These are phyloP conservation scores for Phialophora macrospora DNA, from an alignment of 2,329 filamentous ascomycete species.

Conservation along the genomic window DNA sequence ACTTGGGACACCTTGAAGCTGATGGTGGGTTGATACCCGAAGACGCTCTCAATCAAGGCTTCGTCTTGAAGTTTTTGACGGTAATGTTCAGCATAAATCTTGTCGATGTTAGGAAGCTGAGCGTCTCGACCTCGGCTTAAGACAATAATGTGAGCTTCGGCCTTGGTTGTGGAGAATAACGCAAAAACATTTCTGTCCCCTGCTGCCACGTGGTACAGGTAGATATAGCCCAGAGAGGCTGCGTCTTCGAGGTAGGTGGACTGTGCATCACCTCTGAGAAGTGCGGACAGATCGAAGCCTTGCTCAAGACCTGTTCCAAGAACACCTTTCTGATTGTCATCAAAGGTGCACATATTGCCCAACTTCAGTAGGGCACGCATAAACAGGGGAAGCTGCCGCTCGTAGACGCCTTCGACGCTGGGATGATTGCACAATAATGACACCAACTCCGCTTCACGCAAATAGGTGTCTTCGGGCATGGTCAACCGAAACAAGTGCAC, in stretches of 20 bases:
- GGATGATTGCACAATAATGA: slow-evolving; percentile 84
- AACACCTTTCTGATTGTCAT: slow-evolving; percentile 86
- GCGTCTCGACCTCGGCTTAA: slow-evolving; percentile 79
- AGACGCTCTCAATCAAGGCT: slow-evolving; percentile 76
- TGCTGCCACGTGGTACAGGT: slow-evolving; percentile 88
- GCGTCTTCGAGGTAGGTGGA: slow-evolving; percentile 76
- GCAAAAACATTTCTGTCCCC: slow-evolving; percentile 93
- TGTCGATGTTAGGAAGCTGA: slow-evolving; percentile 87
- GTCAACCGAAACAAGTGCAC: slow-evolving; percentile 93
- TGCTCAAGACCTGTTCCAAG: slow-evolving; percentile 90
- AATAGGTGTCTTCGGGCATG: slow-evolving; percentile 84
- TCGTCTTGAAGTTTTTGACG: slow-evolving; percentile 67
- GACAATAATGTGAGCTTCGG: slow-evolving; percentile 85
- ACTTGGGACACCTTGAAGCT: slow-evolving; percentile 86
- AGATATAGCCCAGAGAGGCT: slow-evolving; percentile 77
- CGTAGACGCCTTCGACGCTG: slow-evolving; percentile 96
- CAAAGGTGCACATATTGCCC: slow-evolving; percentile 90
- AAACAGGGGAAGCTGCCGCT: slow-evolving; percentile 86
- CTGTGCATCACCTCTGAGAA: slow-evolving; percentile 71
- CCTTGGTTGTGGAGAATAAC: slow-evolving; percentile 80
- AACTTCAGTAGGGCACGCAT: slow-evolving; percentile 86
- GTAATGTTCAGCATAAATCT: slow-evolving; percentile 81
- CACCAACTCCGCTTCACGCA: slow-evolving; percentile 82
- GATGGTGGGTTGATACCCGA: slow-evolving; percentile 84
- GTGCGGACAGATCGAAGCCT: slow-evolving; percentile 82